Evolutionary conservation across 345 rosid genomes (phyloP).

Genomic region (Lenwebbia sp.): DNA sequence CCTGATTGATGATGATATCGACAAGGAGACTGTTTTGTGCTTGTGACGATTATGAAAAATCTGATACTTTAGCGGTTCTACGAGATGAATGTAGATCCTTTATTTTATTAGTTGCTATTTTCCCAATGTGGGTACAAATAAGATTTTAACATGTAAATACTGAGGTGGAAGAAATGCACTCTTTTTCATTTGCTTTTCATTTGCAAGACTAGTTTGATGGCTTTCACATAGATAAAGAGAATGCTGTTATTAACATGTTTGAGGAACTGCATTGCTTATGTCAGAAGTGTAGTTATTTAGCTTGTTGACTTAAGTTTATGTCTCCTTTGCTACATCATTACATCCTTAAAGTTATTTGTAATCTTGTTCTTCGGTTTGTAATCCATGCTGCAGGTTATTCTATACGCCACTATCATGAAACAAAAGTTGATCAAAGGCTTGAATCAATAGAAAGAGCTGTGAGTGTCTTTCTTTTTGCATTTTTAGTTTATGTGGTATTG

Average conservation of each 20-base stretch:
- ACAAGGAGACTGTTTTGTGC: not conserved
- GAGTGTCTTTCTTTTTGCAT: slow-evolving; percentile 13
- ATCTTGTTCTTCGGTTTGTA: not conserved
- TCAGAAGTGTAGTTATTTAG: not conserved
- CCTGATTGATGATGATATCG: not conserved
- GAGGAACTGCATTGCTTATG: not conserved
- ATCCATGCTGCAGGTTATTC: slow-evolving; percentile 46
- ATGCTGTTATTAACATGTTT: not conserved
- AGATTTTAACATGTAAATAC: not conserved
- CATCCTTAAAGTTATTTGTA: not conserved
- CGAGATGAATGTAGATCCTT: not conserved
- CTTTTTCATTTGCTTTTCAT: not conserved
- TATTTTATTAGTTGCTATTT: not conserved
- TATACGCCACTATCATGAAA: slow-evolving; percentile 40
- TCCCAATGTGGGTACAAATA: not conserved
- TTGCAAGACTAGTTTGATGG: not conserved
- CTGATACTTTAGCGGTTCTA: not conserved
- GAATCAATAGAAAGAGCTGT: slow-evolving; percentile 64
- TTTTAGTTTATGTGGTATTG: not conserved
- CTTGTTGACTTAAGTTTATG: not conserved
- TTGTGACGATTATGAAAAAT: not conserved
- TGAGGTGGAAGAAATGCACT: not conserved
- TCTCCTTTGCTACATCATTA: not conserved
- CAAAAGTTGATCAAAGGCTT: slow-evolving; percentile 53
- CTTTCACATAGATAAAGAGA: not conserved